Conservation (phyloP, 495 filamentous ascomycete genomes). For the Mytilinidion resinicola region DNA sequence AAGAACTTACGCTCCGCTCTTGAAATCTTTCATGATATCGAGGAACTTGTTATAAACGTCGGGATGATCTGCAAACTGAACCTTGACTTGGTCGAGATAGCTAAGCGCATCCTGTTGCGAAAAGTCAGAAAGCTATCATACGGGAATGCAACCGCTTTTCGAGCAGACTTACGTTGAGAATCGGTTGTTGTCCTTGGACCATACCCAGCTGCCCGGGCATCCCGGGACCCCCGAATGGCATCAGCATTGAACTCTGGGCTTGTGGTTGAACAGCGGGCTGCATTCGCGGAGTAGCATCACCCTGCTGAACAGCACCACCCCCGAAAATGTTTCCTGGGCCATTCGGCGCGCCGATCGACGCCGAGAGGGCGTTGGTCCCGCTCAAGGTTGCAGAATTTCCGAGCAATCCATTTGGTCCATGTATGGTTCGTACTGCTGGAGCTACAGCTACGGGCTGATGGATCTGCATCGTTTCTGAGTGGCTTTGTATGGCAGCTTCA, state of each 20-base stretch:
- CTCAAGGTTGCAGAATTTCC: constrained; percentile 59
- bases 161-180: constrained; percentile 67
- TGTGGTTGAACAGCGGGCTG: constrained; percentile 36
- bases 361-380: constrained; percentile 45
- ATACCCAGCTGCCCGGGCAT: constrained; percentile 22
- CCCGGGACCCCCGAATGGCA: constrained; percentile 31
- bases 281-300: constrained; percentile 34
- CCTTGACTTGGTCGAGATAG: constrained; percentile 98
- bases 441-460: constrained; percentile 77
- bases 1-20: constrained; percentile 79
- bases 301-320: constrained; percentile 58
- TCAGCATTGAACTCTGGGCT: constrained; percentile 28
- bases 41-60: constrained; percentile 98
- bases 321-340: constrained; percentile 62
- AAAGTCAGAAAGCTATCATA: not conserved
- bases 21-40: constrained; percentile 99
- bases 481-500: constrained; percentile 67
- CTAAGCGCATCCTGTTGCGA: constrained; percentile 76
- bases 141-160: too few species aligned
- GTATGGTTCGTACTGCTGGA: constrained; percentile 60
- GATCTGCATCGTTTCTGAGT: constrained; percentile 73
- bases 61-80: constrained; percentile 91
- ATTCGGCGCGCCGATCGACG: constrained; percentile 59
- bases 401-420: constrained; percentile 80
- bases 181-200: constrained; percentile 80